phyloP scores from a whole-genome alignment of 164 flowering plant genomes.

The Vitis rupestris region DNA sequence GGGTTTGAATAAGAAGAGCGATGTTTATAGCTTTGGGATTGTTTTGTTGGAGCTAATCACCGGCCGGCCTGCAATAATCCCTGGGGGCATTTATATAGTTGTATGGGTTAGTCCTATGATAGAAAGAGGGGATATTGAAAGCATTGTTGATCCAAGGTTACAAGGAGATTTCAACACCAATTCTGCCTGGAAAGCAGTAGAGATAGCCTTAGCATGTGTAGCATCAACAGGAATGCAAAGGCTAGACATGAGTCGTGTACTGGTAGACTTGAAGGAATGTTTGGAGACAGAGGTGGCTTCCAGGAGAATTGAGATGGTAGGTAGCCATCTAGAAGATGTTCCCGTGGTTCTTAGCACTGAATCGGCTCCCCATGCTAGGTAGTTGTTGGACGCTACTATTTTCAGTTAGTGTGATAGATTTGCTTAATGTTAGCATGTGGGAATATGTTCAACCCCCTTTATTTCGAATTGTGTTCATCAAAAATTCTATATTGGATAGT shows the following conservation, averaged over 20 bases:
- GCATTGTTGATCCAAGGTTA: conserved; percentile 26
- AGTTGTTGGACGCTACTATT: too few relatives aligned
- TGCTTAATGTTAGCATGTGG: too few relatives aligned
- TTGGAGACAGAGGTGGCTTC: conserved; percentile 15
- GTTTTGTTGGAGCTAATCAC: conserved; percentile 27
- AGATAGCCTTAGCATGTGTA: conserved; percentile 39
- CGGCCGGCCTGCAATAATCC: conserved; percentile 19
- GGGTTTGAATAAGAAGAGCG: conserved; percentile 22
- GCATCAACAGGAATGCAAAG: conserved; percentile 17
- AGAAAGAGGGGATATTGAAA: conserved; percentile 16
- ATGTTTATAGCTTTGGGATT: conserved; percentile 36
- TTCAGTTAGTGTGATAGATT: too few relatives aligned
- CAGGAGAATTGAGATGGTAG: background rate
- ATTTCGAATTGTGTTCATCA: too few relatives aligned
- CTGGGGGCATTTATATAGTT: conserved; percentile 7
- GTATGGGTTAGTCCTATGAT: conserved; percentile 16
- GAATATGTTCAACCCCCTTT: too few relatives aligned
- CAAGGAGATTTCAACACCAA: conserved; percentile 16
- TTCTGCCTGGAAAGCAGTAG: conserved; percentile 27
- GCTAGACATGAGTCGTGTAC: conserved; percentile 30
- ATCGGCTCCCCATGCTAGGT: too few relatives aligned
- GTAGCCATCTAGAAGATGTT: background rate
- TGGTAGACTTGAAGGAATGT: conserved; percentile 24
- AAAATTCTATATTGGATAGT: too few relatives aligned
- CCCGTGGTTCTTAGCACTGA: background rate